phyloP scores from a whole-genome alignment of 129 eudicot species.

The Pittosporum tobira region DNA sequence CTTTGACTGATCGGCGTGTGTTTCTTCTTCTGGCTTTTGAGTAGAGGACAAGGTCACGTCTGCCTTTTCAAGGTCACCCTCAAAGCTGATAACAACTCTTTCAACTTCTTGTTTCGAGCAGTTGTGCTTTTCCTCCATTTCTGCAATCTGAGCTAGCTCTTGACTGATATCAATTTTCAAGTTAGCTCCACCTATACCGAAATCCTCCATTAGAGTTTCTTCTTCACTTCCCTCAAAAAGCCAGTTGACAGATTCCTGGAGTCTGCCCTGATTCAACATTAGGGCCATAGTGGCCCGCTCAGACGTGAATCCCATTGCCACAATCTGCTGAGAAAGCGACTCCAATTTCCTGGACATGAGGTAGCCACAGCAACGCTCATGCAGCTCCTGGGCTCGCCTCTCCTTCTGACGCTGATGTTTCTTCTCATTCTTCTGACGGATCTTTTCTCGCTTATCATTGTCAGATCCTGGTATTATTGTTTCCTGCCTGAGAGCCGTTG shows the following conservation, averaged over 20 bases:
- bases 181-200: slow-evolving; percentile 14
- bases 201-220: slow-evolving; percentile 19
- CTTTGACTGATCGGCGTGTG: slow-evolving; percentile 16
- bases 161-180: slow-evolving; percentile 29
- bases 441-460: slow-evolving; percentile 35
- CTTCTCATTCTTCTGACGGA: slow-evolving; percentile 35
- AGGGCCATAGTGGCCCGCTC: slow-evolving; percentile 34
- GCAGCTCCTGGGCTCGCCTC: slow-evolving; percentile 36
- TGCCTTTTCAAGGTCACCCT: slow-evolving; percentile 32
- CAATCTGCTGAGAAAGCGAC: slow-evolving; percentile 32
- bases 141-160: slow-evolving; percentile 28
- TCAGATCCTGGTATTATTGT: slow-evolving; percentile 27
- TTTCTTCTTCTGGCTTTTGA: slow-evolving; percentile 24
- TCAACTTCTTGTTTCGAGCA: slow-evolving; percentile 38
- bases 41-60: slow-evolving; percentile 22
- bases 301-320: slow-evolving; percentile 30
- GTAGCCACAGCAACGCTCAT: slow-evolving; percentile 31
- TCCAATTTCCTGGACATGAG: slow-evolving; percentile 34
- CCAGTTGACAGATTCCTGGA: slow-evolving; percentile 32
- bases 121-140: slow-evolving; percentile 22
- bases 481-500: slow-evolving; percentile 16
- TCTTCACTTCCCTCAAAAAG: slow-evolving; percentile 27
- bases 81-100: slow-evolving; percentile 25
- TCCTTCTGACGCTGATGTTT: slow-evolving; percentile 42
- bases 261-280: slow-evolving; percentile 25